phyloP scores from a whole-genome alignment of 1,139 yeast species.

The Hemisphaericaspora xylofermentans region DNA sequence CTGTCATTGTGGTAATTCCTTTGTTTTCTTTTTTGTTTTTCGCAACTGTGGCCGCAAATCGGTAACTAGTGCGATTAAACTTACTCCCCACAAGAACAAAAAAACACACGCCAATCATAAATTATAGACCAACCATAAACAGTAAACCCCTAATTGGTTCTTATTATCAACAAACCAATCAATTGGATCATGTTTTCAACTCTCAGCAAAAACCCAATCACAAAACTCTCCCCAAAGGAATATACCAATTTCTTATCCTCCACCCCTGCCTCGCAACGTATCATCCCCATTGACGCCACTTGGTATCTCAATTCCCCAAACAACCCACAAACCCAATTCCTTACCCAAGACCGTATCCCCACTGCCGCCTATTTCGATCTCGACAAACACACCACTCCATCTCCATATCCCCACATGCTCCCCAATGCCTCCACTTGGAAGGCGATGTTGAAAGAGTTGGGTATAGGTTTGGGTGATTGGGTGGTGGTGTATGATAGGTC shows the following conservation, averaged over 20 bases:
- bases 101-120: background rate
- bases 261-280: constrained; percentile 21
- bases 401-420: constrained; percentile 86
- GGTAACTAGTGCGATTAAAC: background rate
- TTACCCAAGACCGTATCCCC: constrained; percentile 57
- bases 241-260: background rate
- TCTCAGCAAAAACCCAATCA: background rate
- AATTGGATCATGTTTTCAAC: background rate
- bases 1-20: too few relatives aligned
- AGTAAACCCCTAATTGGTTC: background rate
- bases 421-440: constrained; percentile 62
- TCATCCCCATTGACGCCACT: constrained; percentile 80
- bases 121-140: too few relatives aligned
- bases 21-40: too few relatives aligned
- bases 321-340: constrained; percentile 57
- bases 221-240: constrained; percentile 1
- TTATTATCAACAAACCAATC: background rate
- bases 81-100: background rate
- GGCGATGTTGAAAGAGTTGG: constrained; percentile 47
- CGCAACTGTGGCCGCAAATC: background rate
- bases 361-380: constrained; percentile 77
- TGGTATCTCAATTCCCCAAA: constrained; percentile 80
- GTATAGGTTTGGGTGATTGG: constrained; percentile 49
- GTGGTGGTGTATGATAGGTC: constrained; percentile 82
- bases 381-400: constrained; percentile 58